A percentile compares a stretch with the other conserved stretches of the same genome.
Conservation (phyloP, 225 moss, liverwort and hornwort genomes). For the Physcomitrium patens region DNA sequence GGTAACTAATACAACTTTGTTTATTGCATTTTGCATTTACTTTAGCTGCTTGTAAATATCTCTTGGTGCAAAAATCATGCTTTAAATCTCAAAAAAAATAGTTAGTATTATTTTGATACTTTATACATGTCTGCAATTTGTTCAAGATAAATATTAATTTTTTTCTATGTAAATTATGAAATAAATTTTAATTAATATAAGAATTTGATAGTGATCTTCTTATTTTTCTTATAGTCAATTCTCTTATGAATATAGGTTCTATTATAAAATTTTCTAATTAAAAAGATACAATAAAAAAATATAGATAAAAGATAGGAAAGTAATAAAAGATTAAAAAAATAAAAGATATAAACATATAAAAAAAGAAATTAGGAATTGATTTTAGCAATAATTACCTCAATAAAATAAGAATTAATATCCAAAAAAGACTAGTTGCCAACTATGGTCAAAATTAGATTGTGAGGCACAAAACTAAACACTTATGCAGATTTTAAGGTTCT, state of each 20-base stretch:
- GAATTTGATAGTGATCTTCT: background rate
- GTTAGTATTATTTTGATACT: background rate
- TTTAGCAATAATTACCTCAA: no score
- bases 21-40: slow-evolving; percentile 93
- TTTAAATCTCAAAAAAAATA: slow-evolving; percentile 14
- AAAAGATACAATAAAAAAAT: slow-evolving; percentile 7
- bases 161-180: slow-evolving; percentile 21
- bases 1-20: slow-evolving; percentile 96
- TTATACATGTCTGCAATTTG: background rate
- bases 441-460: no score
- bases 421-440: no score
- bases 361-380: no score
- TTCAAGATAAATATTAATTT: background rate
- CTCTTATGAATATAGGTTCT: slow-evolving; percentile 29
- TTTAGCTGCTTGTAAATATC: slow-evolving; percentile 92
- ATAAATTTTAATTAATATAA: background rate
- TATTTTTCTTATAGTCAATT: background rate
- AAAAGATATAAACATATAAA: no score
- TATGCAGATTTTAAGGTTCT: no score
- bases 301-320: no score
- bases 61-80: slow-evolving; percentile 13
- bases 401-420: no score
- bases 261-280: slow-evolving; percentile 23
- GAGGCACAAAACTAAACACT: no score
- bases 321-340: no score